Percentiles rank a stretch among this genome's conserved stretches.
Evolutionary conservation across 768 basidiomycete genomes (phyloP).

Genomic region (Boletus reticuloceps): DNA sequence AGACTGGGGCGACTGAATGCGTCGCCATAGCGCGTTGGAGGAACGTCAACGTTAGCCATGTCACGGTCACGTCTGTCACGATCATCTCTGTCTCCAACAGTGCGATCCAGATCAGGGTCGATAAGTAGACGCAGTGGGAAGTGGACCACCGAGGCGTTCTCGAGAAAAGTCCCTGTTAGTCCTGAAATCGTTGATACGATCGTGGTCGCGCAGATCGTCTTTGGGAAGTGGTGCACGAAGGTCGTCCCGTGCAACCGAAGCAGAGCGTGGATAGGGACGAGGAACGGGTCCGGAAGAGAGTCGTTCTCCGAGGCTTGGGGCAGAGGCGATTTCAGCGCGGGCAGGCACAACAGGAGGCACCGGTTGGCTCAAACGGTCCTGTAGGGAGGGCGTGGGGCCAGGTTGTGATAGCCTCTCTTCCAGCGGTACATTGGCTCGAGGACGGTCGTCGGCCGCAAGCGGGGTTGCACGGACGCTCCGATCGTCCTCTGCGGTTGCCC

Average conservation of each 20-base stretch:
- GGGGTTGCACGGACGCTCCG: conserved; percentile 19
- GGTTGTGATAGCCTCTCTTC: conserved; percentile 41
- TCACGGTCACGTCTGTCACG: conserved; percentile 40
- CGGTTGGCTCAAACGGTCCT: conserved; percentile 39
- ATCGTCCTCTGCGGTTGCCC: conserved; percentile 26
- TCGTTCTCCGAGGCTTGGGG: conserved; percentile 42
- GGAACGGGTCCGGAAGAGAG: conserved; percentile 34
- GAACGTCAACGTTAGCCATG: conserved; percentile 33
- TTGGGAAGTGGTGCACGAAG: conserved; percentile 30
- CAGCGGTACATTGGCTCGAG: conserved; percentile 28
- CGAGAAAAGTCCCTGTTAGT: conserved; percentile 34
- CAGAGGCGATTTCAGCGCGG: conserved; percentile 25
- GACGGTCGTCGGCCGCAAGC: conserved; percentile 26
- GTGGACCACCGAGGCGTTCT: conserved; percentile 29
- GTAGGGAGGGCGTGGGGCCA: conserved; percentile 31
- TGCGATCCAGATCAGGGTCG: conserved; percentile 40
- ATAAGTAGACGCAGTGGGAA: conserved; percentile 25
- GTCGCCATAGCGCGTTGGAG: conserved; percentile 36
- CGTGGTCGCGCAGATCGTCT: conserved; percentile 29
- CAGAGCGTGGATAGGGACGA: conserved; percentile 19
- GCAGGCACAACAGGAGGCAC: conserved; percentile 7
- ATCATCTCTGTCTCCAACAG: conserved; percentile 30
- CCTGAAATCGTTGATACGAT: conserved; percentile 24
- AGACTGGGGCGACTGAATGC: conserved; percentile 20
- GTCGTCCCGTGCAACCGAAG: conserved; percentile 35